Evolutionary conservation across 1,139 yeast species (phyloP), one percentile per base, ranked within the genome.

Genomic region (Magnusiomyces clavatus): DNA sequence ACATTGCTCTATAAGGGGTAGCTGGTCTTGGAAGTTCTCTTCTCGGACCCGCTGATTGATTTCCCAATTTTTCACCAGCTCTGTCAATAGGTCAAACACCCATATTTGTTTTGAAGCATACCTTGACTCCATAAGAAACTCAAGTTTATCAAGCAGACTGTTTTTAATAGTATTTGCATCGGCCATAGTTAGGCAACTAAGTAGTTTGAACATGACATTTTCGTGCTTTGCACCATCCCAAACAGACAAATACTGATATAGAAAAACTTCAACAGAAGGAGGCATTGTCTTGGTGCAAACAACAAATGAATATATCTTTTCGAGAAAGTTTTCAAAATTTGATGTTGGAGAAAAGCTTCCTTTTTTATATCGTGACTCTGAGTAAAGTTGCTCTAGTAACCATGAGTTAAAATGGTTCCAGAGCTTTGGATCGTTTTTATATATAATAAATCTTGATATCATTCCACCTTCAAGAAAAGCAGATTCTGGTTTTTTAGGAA

Each of bases 371-470:
- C 31, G 31, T 5, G 31, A 24, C 31, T 24, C 31, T 24, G 31
- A 24, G 31, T 53, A 51, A 6, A 62, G 49, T 6, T 56, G 53
- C 41, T 61, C 54, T 10, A 55, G 50, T 11, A 64, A 54, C 66
- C 66, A 64, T 42, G 53, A 55, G 48, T 64, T 60, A 6, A 64
- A 52, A 29, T 65, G 49, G 19, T 56, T 59, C 66, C 65, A 64
- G 1, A 56, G 55, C 11, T 46, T 49, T 38, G 53, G 55, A 19
- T 54, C 53, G 2, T 57, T 60, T 50, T 55, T 57, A 43, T 62
- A 62, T 34, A 58, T 47, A 16, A 64, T 41, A 12, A 64, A 54
- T 20, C 58, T 51, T 1, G 58, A 50, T 10, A 61, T 54, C 54
- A 59, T 54, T 3, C 61, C 62, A 2, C 24, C 20, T 8, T 54